These are phyloP conservation scores for Aureobasidium sp. DNA, from an alignment of 2,329 filamentous ascomycete genomes.

Conservation along the genomic window DNA sequence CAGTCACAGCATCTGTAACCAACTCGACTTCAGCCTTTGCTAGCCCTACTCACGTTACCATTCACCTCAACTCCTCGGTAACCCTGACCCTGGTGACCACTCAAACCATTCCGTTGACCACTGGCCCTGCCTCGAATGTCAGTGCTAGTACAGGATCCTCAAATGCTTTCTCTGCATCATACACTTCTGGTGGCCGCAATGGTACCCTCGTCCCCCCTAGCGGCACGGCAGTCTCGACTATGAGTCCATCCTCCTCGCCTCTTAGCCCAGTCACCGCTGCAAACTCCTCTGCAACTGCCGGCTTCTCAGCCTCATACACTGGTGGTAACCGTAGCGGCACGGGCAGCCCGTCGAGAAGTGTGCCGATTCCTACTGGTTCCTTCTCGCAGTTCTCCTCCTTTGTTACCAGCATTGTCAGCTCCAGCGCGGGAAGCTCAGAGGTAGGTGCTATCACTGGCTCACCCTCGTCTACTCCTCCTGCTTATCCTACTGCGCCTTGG, in stretches of 20 bases:
- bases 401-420: neutral
- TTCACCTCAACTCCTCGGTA: conserved; percentile 1
- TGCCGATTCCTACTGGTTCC: neutral
- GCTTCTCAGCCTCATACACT: neutral
- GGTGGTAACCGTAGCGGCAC: neutral
- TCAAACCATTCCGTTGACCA: neutral
- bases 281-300: neutral
- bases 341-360: neutral
- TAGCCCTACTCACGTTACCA: neutral
- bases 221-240: neutral
- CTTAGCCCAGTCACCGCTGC: neutral
- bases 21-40: neutral
- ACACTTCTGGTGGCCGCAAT: neutral
- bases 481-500: neutral
- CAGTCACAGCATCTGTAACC: neutral
- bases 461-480: neutral
- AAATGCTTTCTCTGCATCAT: neutral
- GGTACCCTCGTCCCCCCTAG: neutral
- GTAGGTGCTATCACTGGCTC: neutral
- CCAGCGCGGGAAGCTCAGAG: neutral
- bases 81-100: neutral
- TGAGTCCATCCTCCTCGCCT: neutral
- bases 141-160: neutral
- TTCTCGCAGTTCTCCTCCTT: neutral
- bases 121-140: neutral